Base-by-base conservation (phyloP, 2,329 filamentous ascomycete species). In the Colletotrichum brevisporum region DNA sequence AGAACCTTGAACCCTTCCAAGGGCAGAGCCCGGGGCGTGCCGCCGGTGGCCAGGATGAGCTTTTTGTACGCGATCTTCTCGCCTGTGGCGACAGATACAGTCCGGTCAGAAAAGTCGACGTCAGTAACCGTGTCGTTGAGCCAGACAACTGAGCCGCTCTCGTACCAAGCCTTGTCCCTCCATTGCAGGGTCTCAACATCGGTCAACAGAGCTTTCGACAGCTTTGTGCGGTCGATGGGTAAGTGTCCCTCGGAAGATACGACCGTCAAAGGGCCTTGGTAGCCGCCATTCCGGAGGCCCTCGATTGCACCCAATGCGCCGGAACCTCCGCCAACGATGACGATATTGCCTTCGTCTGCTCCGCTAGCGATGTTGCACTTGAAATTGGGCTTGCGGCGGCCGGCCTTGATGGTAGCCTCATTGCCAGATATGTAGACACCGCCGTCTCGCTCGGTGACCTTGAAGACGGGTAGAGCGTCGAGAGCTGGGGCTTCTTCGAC, bases 401-500 rank as follows among this genome's bases (percentile, higher is more conserved):
- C 93, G 15, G 88, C 83, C 81, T 96, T 97, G 82, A 99, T 92
- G 36, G 86, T 85, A 1, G 88, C 86, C 78, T 96, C 91, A 36
- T 95, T 93, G 26, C 92, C 94, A 48, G 91, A 91, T 72, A 99
- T 89, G 79, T 94, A 98, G 2, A 98, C 90, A 5, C 88, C 91
- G 39, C 94, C 94, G 74, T 96, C 90, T 76, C 92, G 94, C 79
- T 97, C 91, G 39, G 89, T 83, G 39, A 98, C 84, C 61, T 94
- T 90, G 83, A 97, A 99, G 58, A 91, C 91, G 53, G 92, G 88
- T 27, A 99, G 84, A n/a, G 93, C 87, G 76, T 98, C 94, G 27
- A 97, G 88, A 2, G 94, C 96, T 0, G 96, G 96, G 0, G 95
- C 95, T 77, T 98, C 94, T 82, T 99, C 96, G 68, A 98, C 93